phyloP scores from a whole-genome alignment of 441 rosid genomes.

The Gossypium aridum region DNA sequence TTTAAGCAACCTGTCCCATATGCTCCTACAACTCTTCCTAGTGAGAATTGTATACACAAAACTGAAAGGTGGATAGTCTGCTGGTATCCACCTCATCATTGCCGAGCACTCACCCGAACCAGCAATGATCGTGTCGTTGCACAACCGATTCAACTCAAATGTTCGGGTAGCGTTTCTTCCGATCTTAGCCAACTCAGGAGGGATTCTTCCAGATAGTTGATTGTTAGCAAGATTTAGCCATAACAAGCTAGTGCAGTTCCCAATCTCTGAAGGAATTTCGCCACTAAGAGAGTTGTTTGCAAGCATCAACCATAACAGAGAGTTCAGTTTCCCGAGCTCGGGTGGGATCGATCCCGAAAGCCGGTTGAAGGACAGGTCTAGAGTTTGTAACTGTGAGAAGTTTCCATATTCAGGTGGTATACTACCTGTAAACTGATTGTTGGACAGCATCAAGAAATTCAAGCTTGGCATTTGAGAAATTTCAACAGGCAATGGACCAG shows the following conservation, averaged over 20 bases:
- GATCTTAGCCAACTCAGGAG: slow-evolving; percentile 49
- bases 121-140: slow-evolving; percentile 18
- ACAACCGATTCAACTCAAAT: slow-evolving; percentile 38
- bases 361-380: slow-evolving; percentile 79
- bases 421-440: slow-evolving; percentile 49
- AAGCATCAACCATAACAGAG: slow-evolving; percentile 86
- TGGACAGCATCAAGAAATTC: slow-evolving; percentile 62
- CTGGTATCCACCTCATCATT: slow-evolving; percentile 37
- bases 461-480: slow-evolving; percentile 44
- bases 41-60: not conserved
- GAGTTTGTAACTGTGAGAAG: slow-evolving; percentile 49
- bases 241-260: slow-evolving; percentile 71
- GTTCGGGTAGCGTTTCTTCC: slow-evolving; percentile 49
- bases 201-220: slow-evolving; percentile 55
- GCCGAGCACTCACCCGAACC: not conserved
- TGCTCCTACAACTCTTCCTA: not conserved
- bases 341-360: slow-evolving; percentile 62
- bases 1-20: slow-evolving; percentile 6
- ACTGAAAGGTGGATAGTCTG: slow-evolving; percentile 73
- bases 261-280: slow-evolving; percentile 62
- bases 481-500: slow-evolving; percentile 58
- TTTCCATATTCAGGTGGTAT: slow-evolving; percentile 74
- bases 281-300: slow-evolving; percentile 68
- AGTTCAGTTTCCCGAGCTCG: slow-evolving; percentile 58
- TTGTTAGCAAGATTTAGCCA: slow-evolving; percentile 88